Base-by-base conservation (phyloP, 2,329 filamentous ascomycete species). In the Paraconiothyrium sp. region DNA sequence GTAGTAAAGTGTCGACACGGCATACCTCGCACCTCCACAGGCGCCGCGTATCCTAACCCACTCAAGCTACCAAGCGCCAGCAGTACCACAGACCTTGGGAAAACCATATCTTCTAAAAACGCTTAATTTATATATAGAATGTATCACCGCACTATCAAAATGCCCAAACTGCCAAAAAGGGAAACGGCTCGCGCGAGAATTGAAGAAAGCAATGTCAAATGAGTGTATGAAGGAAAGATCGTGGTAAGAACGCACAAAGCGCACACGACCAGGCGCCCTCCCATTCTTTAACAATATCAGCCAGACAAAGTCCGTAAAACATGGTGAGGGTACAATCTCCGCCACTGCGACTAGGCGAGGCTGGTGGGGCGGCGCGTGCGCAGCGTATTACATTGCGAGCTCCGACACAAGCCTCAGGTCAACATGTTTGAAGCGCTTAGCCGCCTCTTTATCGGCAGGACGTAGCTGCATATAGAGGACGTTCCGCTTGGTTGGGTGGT, bases 11-110 rank as follows among this genome's bases (percentile, higher is more conserved):
- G 6, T 30, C 27, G 27, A 30, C 9, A 27, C 20, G 35, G 58
- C 60, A 30, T 71, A 76, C 74, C 72, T 73, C 75, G 58, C 35
- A 74, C 51, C 52, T 72, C 71, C 16, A 73, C 67, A 1, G 75
- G 75, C 5, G 64, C 68, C 50, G 73, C 73, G 50, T 61, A 65
- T 34, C 68, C 68, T 60, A 67, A 66, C 47, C 67, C 39, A 64
- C 32, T 46, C 27, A 56, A 47, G 9, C 16, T 22, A 32, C 52
- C 44, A 11, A 60, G 54, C 13, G 48, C 52, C 27, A 51, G 16
- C n/a, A 60, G 47, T 20, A 52, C 58, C 30, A 57, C 27, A 11
- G 58, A 52, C 20, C 46, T 56, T 14, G 32, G 22, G 8, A 56
- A 47, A 47, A 30, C 54, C 54, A 56, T 48, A 30, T 48, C 24